Percentiles rank a stretch among this genome's conserved stretches.
Conservation (phyloP, 2,329 filamentous ascomycete genomes). For the Phialophora verrucosa region DNA sequence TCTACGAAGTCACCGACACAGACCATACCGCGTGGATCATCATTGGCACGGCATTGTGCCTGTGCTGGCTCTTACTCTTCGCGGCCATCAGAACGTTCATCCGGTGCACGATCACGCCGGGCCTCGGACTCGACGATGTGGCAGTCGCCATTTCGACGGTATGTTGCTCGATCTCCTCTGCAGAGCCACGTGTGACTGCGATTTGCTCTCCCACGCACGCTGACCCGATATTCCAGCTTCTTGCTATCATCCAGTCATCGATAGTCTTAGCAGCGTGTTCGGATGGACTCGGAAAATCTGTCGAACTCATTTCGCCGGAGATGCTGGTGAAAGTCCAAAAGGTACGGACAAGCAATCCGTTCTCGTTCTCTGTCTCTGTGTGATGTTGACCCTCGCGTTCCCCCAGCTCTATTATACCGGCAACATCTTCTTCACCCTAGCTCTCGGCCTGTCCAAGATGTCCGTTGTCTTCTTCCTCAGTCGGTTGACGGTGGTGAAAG, state of each 20-base stretch:
- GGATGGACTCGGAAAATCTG: constrained; percentile 45
- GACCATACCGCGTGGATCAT: constrained; percentile 51
- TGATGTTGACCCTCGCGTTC: background rate
- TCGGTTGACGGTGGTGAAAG: constrained; percentile 33
- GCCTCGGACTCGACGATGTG: constrained; percentile 45
- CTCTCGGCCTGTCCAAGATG: constrained; percentile 41
- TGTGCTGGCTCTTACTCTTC: constrained; percentile 46
- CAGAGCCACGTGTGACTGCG: background rate
- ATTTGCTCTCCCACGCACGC: constrained; percentile 34
- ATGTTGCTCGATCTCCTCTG: background rate
- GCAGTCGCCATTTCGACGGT: constrained; percentile 20
- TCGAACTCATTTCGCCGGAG: constrained; percentile 36
- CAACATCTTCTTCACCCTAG: constrained; percentile 41
- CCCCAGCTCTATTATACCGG: constrained; percentile 40
- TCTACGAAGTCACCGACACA: constrained; percentile 47
- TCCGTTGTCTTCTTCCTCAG: constrained; percentile 39
- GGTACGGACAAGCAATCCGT: constrained; percentile 18
- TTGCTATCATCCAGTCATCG: constrained; percentile 44
- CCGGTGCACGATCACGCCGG: constrained; percentile 43
- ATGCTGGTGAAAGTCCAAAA: constrained; percentile 33
- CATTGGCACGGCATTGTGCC: constrained; percentile 47
- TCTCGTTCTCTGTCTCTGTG: background rate
- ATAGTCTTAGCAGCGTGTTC: constrained; percentile 44
- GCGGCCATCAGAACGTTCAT: constrained; percentile 48
- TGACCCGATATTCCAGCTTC: constrained; percentile 35